Conservation (phyloP, 2,329 filamentous ascomycete genomes). For the Fusarium sp. region DNA sequence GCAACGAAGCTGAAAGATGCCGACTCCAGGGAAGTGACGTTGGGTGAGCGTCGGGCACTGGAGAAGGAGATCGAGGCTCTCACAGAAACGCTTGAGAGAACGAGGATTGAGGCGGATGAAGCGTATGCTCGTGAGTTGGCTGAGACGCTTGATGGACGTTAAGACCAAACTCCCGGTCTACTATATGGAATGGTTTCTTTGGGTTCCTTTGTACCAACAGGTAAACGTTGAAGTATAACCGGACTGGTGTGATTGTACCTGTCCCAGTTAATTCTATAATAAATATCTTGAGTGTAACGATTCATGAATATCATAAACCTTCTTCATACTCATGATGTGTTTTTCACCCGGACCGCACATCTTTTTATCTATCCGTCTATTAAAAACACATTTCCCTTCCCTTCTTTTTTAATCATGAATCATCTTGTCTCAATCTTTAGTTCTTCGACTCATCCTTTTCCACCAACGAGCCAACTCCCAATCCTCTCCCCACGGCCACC, state of each 20-base stretch:
- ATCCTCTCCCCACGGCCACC: constrained; percentile 83
- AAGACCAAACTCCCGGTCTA: background rate
- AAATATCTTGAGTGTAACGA: background rate
- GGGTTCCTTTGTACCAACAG: background rate
- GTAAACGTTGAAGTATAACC: background rate
- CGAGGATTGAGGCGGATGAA: constrained; percentile 62
- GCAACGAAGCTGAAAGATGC: constrained; percentile 49
- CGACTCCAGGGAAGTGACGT: constrained; percentile 43
- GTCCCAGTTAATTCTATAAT: background rate
- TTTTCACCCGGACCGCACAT: constrained; percentile 20
- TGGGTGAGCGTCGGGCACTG: constrained; percentile 38
- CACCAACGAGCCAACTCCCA: constrained; percentile 84
- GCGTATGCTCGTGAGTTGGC: constrained; percentile 60
- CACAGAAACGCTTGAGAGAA: constrained; percentile 52
- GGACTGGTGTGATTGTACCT: background rate
- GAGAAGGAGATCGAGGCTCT: constrained; percentile 57
- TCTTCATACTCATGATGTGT: constrained; percentile 23
- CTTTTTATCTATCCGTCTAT: constrained; percentile 48
- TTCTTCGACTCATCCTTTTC: constrained; percentile 73
- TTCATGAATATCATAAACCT: constrained; percentile 5
- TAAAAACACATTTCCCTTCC: constrained; percentile 27
- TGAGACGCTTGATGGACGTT: constrained; percentile 2
- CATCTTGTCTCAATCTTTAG: background rate
- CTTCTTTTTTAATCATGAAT: background rate
- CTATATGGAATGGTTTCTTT: background rate